Conservation (phyloP, 169 alveolate genomes). For the Plasmodium yoelii region DNA sequence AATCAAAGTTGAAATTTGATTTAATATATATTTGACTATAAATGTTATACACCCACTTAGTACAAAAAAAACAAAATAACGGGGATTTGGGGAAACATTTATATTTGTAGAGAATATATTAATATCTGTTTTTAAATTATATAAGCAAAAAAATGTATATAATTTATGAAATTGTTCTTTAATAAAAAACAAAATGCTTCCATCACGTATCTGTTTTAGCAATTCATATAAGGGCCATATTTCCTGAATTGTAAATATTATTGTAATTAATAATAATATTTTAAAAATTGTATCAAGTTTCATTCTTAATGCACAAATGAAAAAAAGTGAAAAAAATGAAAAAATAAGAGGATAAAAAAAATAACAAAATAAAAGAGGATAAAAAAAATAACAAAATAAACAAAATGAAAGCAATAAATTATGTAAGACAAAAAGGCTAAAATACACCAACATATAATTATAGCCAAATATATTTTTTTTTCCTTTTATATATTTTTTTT, state of each 20-base stretch:
- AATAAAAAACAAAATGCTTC: neutral
- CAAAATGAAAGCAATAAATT: neutral
- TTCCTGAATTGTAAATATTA: slow-evolving; percentile 31
- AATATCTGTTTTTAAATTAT: slow-evolving; percentile 14
- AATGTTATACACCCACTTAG: slow-evolving; percentile 47
- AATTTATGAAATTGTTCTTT: neutral
- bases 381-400: too few species aligned
- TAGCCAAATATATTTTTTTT: too few species aligned
- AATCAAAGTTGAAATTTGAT: slow-evolving; percentile 11
- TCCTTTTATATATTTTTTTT: too few species aligned
- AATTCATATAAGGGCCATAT: slow-evolving; percentile 34
- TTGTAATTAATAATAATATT: slow-evolving; percentile 20
- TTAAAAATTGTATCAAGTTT: slow-evolving; percentile 42
- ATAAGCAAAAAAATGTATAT: neutral
- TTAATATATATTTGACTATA: slow-evolving; percentile 9
- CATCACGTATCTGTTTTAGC: neutral
- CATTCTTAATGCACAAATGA: slow-evolving; percentile 1
- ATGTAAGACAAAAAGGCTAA: too few species aligned
- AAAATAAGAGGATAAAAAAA: too few species aligned
- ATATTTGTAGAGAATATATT: slow-evolving; percentile 7
- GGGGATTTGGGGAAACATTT: slow-evolving; percentile 7
- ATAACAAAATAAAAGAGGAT: too few species aligned
- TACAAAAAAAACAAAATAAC: slow-evolving; percentile 28
- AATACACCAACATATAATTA: too few species aligned
- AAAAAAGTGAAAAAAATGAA: neutral